A percentile compares a stretch with the other conserved stretches of the same genome.
These are phyloP conservation scores for Russula compacta DNA, from an alignment of 768 basidiomycete species.

Conservation along the genomic window DNA sequence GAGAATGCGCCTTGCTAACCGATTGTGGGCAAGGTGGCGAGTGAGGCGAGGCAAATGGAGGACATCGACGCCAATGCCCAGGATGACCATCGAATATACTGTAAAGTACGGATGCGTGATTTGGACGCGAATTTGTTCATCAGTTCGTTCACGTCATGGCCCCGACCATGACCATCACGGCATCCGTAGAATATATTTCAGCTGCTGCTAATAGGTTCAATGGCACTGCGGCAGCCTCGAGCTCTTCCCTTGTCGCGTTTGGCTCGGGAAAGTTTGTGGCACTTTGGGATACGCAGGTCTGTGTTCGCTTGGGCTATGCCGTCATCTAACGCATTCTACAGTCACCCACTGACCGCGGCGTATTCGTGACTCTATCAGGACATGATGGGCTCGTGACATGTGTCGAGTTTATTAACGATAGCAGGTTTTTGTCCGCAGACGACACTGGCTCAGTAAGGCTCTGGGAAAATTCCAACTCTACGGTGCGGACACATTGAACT, in stretches of 20 bases:
- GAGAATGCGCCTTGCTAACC: slow-evolving; percentile 55
- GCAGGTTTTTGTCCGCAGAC: slow-evolving; percentile 61
- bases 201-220: slow-evolving; percentile 41
- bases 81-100: slow-evolving; percentile 39
- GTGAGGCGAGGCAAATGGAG: slow-evolving; percentile 59
- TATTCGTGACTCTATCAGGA: slow-evolving; percentile 63
- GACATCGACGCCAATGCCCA: slow-evolving; percentile 73
- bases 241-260: slow-evolving; percentile 39
- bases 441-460: slow-evolving; percentile 56
- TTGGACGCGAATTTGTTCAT: background rate
- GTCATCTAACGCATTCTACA: slow-evolving; percentile 1
- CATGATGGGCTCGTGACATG: slow-evolving; percentile 70
- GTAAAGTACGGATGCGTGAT: background rate
- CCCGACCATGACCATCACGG: slow-evolving; percentile 10
- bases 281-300: slow-evolving; percentile 48
- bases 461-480: slow-evolving; percentile 41
- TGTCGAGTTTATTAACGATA: slow-evolving; percentile 52
- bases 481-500: slow-evolving; percentile 33
- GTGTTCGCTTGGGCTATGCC: slow-evolving; percentile 18
- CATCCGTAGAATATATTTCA: slow-evolving; percentile 33
- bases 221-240: slow-evolving; percentile 30
- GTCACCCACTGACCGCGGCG: slow-evolving; percentile 36
- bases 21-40: slow-evolving; percentile 40
- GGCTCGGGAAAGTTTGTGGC: slow-evolving; percentile 48
- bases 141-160: background rate